Percentiles rank a stretch among this genome's conserved stretches.
Evolutionary conservation across 139 green algal genomes (phyloP).

Genomic region (Chlorella sp.): DNA sequence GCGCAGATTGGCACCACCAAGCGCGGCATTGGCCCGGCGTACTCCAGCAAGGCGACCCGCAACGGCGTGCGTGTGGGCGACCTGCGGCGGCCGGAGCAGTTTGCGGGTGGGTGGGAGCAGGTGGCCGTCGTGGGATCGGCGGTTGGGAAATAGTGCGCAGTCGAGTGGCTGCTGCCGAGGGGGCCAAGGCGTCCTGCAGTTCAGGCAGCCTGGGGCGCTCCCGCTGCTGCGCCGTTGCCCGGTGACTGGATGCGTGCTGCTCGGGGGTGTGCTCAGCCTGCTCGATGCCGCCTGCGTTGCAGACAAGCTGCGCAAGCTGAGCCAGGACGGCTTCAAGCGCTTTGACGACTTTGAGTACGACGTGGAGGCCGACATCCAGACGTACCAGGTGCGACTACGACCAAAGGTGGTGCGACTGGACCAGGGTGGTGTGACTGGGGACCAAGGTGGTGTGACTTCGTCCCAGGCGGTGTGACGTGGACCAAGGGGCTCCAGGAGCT

Average conservation of each 20-base stretch:
- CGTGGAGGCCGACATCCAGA: conserved; percentile 86
- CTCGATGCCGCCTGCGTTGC: not conserved
- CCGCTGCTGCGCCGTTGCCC: not conserved
- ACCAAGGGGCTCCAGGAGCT: no score
- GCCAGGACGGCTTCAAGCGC: conserved; percentile 73
- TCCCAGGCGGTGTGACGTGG: no score
- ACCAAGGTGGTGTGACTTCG: no score
- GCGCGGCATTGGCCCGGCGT: conserved; percentile 97
- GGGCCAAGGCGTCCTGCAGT: no score
- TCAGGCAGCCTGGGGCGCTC: no score
- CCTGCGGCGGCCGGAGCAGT: conserved; percentile 68
- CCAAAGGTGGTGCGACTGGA: no score
- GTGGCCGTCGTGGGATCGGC: not conserved
- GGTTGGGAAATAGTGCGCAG: not conserved
- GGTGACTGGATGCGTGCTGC: not conserved
- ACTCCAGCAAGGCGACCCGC: conserved; percentile 94
- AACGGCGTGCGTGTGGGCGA: conserved; percentile 96
- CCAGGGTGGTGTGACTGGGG: no score
- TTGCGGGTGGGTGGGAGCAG: conserved; percentile 47
- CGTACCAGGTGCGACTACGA: conserved; percentile 55
- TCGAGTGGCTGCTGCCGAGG: no score
- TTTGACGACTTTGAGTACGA: conserved; percentile 85
- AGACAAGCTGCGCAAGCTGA: conserved; percentile 77
- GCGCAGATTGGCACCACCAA: conserved; percentile 97
- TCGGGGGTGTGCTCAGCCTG: not conserved